These are phyloP conservation scores for Candida boleticola DNA, from an alignment of 805 yeast genomes.

Conservation along the genomic window DNA sequence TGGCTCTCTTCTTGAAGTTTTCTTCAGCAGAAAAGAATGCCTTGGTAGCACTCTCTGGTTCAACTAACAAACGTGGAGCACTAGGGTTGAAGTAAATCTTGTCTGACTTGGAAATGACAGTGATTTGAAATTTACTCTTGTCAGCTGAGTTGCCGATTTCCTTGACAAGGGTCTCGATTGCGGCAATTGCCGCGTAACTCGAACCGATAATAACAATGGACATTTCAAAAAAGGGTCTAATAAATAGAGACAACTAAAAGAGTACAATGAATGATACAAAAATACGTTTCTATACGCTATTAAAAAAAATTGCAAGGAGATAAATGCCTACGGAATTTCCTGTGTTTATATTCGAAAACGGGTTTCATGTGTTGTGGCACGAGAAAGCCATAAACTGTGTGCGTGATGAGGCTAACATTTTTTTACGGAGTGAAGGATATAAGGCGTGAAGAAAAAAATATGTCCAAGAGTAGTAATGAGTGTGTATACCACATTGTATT, in stretches of 20 bases:
- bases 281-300: too few relatives aligned
- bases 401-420: too few relatives aligned
- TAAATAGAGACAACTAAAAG: too few relatives aligned
- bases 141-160: neutral
- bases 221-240: conserved; percentile 1
- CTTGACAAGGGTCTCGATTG: conserved; percentile 19
- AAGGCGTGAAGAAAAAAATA: too few relatives aligned
- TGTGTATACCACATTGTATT: too few relatives aligned
- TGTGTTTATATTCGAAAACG: neutral
- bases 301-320: too few relatives aligned
- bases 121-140: conserved; percentile 13
- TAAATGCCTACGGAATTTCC: neutral
- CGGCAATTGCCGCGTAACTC: conserved; percentile 30
- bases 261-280: too few relatives aligned
- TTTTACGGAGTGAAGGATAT: too few relatives aligned
- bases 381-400: too few relatives aligned
- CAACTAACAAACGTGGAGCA: conserved; percentile 32
- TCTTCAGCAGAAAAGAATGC: conserved; percentile 17
- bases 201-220: conserved; percentile 36
- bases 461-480: too few relatives aligned
- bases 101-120: conserved; percentile 24
- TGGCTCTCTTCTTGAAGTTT: conserved; percentile 14
- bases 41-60: conserved; percentile 18
- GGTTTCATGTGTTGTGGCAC: too few relatives aligned
- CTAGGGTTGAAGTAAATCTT: conserved; percentile 24